Conservation (phyloP, 73 alveolate species). For the Tetrahymena borealis region DNA sequence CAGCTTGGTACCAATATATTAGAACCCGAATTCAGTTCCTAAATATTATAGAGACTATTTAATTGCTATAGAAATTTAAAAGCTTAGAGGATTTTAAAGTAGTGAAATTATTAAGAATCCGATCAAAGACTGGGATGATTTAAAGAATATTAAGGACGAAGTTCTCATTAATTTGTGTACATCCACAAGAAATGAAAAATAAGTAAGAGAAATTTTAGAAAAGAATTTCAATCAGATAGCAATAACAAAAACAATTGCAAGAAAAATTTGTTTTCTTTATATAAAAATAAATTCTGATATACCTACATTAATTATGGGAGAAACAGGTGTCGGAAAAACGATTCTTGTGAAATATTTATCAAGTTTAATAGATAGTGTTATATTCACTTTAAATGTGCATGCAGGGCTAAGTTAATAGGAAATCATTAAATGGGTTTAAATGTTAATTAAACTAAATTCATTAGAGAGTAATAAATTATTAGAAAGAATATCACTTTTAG, state of each 20-base stretch:
- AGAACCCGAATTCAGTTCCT: not conserved
- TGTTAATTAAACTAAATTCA: not conserved
- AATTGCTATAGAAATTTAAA: no score
- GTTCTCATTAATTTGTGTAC: not conserved
- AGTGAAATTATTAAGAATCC: not conserved
- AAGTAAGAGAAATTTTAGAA: not conserved
- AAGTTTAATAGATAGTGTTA: slow-evolving; percentile 22
- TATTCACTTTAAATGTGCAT: slow-evolving; percentile 43
- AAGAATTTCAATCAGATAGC: not conserved
- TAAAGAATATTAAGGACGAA: not conserved
- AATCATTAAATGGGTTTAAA: slow-evolving; percentile 15
- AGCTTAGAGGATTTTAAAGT: no score
- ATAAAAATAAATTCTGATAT: slow-evolving; percentile 48
- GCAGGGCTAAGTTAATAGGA: slow-evolving; percentile 56
- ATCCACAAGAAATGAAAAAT: not conserved
- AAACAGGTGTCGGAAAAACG: slow-evolving; percentile 81
- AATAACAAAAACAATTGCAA: not conserved
- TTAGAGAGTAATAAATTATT: not conserved
- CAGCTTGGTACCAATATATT: not conserved
- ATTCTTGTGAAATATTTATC: slow-evolving; percentile 52
- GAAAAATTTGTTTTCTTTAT: slow-evolving; percentile 36
- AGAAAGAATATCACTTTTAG: not conserved
- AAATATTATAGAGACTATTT: not conserved
- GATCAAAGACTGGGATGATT: not conserved
- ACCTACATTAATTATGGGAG: slow-evolving; percentile 76